Evolutionary conservation across 2,329 filamentous ascomycete genomes (phyloP).

Genomic region (Calonectria pseudoturangicola): DNA sequence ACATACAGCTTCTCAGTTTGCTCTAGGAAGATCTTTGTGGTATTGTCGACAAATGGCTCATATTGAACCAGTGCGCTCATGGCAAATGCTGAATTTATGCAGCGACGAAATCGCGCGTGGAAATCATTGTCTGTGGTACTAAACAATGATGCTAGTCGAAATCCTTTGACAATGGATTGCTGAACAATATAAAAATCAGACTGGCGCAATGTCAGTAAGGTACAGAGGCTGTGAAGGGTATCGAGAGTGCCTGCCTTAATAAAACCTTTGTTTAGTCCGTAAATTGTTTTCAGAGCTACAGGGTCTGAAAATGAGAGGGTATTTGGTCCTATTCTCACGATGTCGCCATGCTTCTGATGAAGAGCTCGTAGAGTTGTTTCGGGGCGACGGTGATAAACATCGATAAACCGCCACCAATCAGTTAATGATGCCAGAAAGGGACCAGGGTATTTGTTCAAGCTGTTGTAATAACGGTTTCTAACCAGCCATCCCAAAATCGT

Average conservation of each 20-base stretch:
- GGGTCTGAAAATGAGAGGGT: conserved; percentile 84
- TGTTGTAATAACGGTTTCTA: conserved; percentile 65
- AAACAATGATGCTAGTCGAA: conserved; percentile 82
- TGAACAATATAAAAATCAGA: conserved; percentile 89
- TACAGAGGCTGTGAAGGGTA: no score
- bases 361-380: conserved; percentile 80
- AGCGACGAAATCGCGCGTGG: conserved; percentile 83
- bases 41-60: conserved; percentile 87
- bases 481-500: conserved; percentile 40
- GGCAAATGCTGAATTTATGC: conserved; percentile 84
- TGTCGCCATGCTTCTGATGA: conserved; percentile 82
- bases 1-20: conserved; percentile 75
- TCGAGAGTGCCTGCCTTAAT: conserved; percentile 74
- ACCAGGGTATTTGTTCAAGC: conserved; percentile 83
- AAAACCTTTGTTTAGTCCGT: conserved; percentile 88
- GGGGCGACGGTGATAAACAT: conserved; percentile 78
- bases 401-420: conserved; percentile 84
- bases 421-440: conserved; percentile 78
- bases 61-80: conserved; percentile 87
- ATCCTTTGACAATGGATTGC: conserved; percentile 81
- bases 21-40: conserved; percentile 81
- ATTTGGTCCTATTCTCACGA: conserved; percentile 86
- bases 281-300: conserved; percentile 83
- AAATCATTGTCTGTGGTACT: conserved; percentile 84
- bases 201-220: conserved; percentile 59